phyloP scores from a whole-genome alignment of 768 basidiomycete genomes.

The Phanerochaete sordida region DNA sequence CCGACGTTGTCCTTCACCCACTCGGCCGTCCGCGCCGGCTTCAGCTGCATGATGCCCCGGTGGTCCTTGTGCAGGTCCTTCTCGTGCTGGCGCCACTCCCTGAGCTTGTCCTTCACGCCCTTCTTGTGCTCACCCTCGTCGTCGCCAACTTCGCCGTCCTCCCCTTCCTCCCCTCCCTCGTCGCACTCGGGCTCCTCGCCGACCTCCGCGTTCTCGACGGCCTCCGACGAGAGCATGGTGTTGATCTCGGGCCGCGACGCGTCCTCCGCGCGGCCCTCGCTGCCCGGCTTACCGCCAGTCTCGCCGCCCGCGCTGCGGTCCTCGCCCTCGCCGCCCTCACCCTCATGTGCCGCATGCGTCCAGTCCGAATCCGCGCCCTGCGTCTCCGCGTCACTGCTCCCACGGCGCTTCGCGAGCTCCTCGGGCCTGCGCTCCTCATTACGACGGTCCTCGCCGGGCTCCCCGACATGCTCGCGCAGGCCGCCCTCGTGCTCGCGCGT shows the following conservation, averaged over 20 bases:
- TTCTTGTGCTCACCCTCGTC: conserved; percentile 24
- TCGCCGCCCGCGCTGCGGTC: background rate
- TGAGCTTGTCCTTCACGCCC: conserved; percentile 29
- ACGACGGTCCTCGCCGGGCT: conserved; percentile 13
- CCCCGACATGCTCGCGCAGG: conserved; percentile 19
- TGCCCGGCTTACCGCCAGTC: background rate
- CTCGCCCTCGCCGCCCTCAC: too few relatives aligned
- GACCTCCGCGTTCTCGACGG: conserved; percentile 6
- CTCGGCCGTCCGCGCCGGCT: conserved; percentile 49
- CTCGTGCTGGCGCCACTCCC: conserved; percentile 41
- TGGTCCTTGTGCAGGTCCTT: conserved; percentile 49
- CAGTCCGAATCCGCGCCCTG: background rate
- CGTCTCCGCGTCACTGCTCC: background rate
- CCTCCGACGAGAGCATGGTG: conserved; percentile 13
- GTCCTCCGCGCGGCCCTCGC: background rate
- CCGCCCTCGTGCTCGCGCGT: conserved; percentile 21
- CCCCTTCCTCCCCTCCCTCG: background rate
- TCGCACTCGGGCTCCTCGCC: conserved; percentile 5
- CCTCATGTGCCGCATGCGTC: too few relatives aligned
- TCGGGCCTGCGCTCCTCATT: conserved; percentile 15
- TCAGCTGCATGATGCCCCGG: conserved; percentile 62
- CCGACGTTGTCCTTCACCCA: conserved; percentile 53
- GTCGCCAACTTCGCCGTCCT: conserved; percentile 18
- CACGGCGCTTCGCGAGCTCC: conserved; percentile 7
- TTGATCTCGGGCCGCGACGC: background rate